These are phyloP conservation scores for Aspergillus sergii DNA, from an alignment of 2,329 filamentous ascomycete species.

Conservation along the genomic window DNA sequence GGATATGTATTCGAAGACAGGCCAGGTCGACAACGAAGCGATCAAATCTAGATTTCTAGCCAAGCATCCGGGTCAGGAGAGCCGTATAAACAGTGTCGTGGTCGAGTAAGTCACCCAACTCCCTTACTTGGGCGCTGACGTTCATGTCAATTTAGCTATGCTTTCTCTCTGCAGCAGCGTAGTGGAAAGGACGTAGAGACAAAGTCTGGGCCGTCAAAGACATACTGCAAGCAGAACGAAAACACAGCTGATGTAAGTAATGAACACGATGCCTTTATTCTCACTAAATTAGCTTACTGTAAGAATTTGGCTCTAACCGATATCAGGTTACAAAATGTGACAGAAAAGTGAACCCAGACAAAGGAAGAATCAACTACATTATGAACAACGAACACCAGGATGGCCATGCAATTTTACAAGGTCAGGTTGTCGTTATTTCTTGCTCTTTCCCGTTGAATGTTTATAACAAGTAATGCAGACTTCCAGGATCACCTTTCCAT, in stretches of 20 bases:
- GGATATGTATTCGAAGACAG: background rate
- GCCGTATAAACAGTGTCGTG: background rate
- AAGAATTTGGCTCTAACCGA: background rate
- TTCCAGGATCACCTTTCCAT: constrained; percentile 6
- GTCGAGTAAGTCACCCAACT: background rate
- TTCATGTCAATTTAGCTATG: background rate
- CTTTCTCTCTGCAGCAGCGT: background rate
- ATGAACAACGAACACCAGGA: background rate
- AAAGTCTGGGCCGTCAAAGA: background rate
- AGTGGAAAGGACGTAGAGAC: background rate
- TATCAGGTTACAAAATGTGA: background rate
- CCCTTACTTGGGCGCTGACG: too few relatives aligned
- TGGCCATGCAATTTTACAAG: background rate
- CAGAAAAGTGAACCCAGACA: background rate
- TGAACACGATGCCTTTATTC: too few relatives aligned
- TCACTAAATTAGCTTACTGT: background rate
- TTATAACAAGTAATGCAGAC: background rate
- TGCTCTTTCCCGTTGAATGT: rapidly evolving
- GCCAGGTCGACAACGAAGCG: background rate
- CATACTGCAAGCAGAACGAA: background rate
- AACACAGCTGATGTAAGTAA: background rate
- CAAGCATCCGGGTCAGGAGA: background rate
- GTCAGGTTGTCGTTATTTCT: background rate
- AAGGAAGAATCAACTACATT: background rate
- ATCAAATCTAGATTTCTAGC: background rate